These are phyloP conservation scores for Cutaneotrichosporon sp. DNA, from an alignment of 1,284 basidiomycete genomes.

Conservation along the genomic window DNA sequence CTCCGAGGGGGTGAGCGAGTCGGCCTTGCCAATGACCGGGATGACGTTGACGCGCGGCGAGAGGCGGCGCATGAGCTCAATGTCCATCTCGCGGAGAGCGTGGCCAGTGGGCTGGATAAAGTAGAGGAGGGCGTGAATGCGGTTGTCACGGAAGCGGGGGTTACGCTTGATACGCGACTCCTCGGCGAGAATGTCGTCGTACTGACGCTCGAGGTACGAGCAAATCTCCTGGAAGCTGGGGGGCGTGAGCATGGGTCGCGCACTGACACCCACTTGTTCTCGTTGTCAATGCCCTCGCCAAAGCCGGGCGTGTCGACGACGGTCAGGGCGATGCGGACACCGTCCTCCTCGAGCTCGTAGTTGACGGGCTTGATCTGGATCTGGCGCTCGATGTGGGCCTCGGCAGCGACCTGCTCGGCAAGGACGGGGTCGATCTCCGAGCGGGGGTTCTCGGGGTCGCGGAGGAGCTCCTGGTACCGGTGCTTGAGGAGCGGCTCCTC, in stretches of 20 bases:
- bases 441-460: conserved; percentile 64
- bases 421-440: conserved; percentile 70
- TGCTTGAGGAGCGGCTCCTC: conserved; percentile 81
- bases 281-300: conserved; percentile 98
- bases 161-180: conserved; percentile 99
- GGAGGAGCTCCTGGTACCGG: conserved; percentile 45
- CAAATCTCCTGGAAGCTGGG: conserved; percentile 92
- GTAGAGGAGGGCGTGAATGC: conserved; percentile 93
- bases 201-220: conserved; percentile 96
- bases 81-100: conserved; percentile 95
- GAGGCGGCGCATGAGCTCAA: conserved; percentile 95
- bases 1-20: conserved; percentile 88
- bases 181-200: conserved; percentile 98
- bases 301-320: conserved; percentile 99
- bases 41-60: conserved; percentile 98
- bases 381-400: conserved; percentile 91
- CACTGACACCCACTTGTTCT: conserved; percentile 77
- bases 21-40: conserved; percentile 96
- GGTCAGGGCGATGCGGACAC: conserved; percentile 94
- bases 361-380: conserved; percentile 95
- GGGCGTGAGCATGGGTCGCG: neutral
- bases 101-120: conserved; percentile 95
- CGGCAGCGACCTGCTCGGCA: conserved; percentile 57
- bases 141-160: conserved; percentile 97
- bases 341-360: conserved; percentile 98